Evolutionary conservation across 108 stramenopile species (phyloP).

Genomic region (Mayamaea pseudoterrestris): DNA sequence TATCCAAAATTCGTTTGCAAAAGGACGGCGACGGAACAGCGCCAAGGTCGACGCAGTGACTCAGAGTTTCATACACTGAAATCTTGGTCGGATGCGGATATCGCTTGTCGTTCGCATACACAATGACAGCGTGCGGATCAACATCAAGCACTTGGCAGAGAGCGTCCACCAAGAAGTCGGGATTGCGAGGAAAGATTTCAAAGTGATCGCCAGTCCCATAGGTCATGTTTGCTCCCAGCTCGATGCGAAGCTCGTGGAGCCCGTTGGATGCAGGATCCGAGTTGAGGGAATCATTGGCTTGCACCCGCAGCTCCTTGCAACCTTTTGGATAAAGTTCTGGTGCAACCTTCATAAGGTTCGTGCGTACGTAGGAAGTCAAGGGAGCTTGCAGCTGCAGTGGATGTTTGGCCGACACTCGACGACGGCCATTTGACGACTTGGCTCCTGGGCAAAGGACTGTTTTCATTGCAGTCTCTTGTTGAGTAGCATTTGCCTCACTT

Average conservation of each 20-base stretch:
- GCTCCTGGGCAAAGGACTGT: slow-evolving; percentile 3
- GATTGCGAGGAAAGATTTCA: slow-evolving; percentile 51
- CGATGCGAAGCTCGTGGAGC: slow-evolving; percentile 39
- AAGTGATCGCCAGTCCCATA: slow-evolving; percentile 59
- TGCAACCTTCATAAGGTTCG: slow-evolving; percentile 32
- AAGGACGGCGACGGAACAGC: slow-evolving; percentile 50
- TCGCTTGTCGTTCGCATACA: background rate
- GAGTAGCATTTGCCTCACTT: too few species aligned
- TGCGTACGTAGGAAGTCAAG: slow-evolving; percentile 9
- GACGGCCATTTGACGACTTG: background rate
- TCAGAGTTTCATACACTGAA: slow-evolving; percentile 44
- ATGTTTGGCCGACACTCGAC: slow-evolving; percentile 1
- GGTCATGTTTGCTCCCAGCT: background rate
- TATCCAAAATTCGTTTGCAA: slow-evolving; percentile 22
- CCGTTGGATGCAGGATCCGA: slow-evolving; percentile 29
- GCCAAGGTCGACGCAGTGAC: slow-evolving; percentile 42
- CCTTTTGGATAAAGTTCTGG: slow-evolving; percentile 24
- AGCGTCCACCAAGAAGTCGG: slow-evolving; percentile 30
- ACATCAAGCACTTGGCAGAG: slow-evolving; percentile 16
- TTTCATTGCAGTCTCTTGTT: too few species aligned
- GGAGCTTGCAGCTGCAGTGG: slow-evolving; percentile 8
- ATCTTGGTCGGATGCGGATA: slow-evolving; percentile 50
- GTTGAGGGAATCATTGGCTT: slow-evolving; percentile 18
- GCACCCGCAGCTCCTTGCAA: slow-evolving; percentile 21
- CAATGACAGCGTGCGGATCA: slow-evolving; percentile 34